Evolutionary conservation across 441 rosid species (phyloP).

Genomic region (Flueggea neowawraea): DNA sequence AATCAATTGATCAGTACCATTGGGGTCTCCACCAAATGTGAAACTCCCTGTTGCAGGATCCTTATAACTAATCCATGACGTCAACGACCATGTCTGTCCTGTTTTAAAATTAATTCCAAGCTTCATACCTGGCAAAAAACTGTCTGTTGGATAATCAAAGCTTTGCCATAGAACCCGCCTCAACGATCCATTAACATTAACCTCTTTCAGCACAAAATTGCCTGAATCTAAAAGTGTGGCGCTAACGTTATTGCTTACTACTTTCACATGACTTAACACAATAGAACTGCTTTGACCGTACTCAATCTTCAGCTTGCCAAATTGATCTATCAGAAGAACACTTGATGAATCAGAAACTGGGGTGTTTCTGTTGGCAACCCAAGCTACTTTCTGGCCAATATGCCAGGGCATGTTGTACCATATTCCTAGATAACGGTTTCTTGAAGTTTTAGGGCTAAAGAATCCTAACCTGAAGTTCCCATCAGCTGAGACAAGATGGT

Average conservation of each 20-base stretch:
- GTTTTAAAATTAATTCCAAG: background rate
- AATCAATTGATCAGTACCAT: background rate
- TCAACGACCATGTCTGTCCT: constrained; percentile 1
- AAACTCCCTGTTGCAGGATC: background rate
- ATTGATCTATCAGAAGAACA: background rate
- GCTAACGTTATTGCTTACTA: background rate
- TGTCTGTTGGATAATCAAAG: constrained; percentile 8
- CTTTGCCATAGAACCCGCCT: constrained; percentile 4
- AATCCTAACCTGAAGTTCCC: too few species aligned
- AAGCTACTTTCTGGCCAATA: constrained; percentile 25
- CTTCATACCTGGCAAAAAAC: constrained; percentile 4
- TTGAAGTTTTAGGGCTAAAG: too few species aligned
- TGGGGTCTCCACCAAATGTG: background rate
- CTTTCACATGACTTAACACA: too few species aligned
- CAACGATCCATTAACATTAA: background rate
- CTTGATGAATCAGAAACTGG: background rate
- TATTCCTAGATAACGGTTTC: too few species aligned
- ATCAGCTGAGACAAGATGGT: too few species aligned
- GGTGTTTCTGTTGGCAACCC: constrained; percentile 14
- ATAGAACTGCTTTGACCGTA: too few species aligned
- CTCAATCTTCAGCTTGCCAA: constrained; percentile 1
- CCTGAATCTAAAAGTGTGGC: background rate
- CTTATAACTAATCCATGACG: background rate
- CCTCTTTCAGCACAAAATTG: constrained; percentile 1
- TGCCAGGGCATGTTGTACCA: too few species aligned